Conservation (phyloP, 768 basidiomycete genomes). For the Tylopilus sp. region DNA sequence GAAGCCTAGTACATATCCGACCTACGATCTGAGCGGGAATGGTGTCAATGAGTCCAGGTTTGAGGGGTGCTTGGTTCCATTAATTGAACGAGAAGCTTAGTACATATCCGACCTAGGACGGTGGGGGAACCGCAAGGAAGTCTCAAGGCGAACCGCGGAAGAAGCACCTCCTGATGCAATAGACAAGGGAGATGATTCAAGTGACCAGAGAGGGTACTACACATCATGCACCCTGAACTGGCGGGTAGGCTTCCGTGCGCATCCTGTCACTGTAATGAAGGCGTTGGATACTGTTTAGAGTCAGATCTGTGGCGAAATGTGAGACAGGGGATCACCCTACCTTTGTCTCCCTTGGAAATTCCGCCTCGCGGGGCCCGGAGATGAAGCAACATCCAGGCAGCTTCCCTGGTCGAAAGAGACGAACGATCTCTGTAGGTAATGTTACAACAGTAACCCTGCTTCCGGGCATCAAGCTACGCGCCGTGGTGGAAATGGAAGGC, state of each 20-base stretch:
- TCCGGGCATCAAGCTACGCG: constrained; percentile 22
- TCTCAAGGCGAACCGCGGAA: constrained; percentile 27
- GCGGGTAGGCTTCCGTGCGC: constrained; percentile 8
- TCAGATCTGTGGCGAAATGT: constrained; percentile 19
- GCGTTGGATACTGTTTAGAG: constrained; percentile 3
- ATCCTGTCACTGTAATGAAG: constrained; percentile 16
- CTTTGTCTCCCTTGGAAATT: constrained; percentile 15
- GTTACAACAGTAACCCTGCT: constrained; percentile 3
- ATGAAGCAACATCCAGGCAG: constrained; percentile 15
- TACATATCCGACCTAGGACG: constrained; percentile 1
- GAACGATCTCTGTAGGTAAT: constrained; percentile 9
- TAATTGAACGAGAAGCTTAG: constrained; percentile 18
- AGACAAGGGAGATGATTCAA: constrained; percentile 12
- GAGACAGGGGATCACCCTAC: constrained; percentile 10
- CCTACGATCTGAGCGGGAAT: constrained; percentile 11
- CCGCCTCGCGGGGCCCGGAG: constrained; percentile 17
- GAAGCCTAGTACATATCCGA: neutral
- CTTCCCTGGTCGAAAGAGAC: constrained; percentile 3
- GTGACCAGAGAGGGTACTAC: constrained; percentile 3
- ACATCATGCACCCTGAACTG: constrained; percentile 9
- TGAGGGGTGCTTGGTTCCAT: constrained; percentile 15
- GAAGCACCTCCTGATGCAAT: neutral
- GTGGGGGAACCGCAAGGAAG: constrained; percentile 20
- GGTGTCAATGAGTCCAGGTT: neutral
- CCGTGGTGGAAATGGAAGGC: constrained; percentile 22